A percentile compares a stretch with the other conserved stretches of the same genome.
Conservation (phyloP, 2,329 filamentous ascomycete genomes). For the Aspergillus texensis region DNA sequence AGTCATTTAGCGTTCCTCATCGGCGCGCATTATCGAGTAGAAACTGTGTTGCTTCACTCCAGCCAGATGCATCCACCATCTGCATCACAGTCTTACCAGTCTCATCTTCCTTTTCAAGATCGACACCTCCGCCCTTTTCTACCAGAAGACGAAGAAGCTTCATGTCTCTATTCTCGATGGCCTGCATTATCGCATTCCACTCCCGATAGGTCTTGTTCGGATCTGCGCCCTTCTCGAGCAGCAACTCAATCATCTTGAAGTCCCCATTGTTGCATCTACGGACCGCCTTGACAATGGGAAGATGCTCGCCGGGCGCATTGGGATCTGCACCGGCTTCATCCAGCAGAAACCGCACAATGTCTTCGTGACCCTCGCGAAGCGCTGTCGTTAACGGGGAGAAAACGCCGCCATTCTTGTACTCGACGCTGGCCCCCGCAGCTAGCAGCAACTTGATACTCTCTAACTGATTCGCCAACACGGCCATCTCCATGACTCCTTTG, state of each 20-base stretch:
- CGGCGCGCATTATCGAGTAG: constrained; percentile 32
- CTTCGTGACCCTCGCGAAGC: constrained; percentile 63
- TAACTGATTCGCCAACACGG: constrained; percentile 67
- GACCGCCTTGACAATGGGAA: constrained; percentile 71
- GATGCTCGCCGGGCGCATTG: constrained; percentile 69
- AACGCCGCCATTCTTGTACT: constrained; percentile 72
- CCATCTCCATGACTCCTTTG: constrained; percentile 69
- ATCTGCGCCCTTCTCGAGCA: constrained; percentile 66
- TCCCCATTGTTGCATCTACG: constrained; percentile 60
- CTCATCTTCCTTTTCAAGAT: constrained; percentile 58
- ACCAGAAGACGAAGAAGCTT: constrained; percentile 57
- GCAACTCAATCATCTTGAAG: constrained; percentile 63
- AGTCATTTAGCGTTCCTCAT: neutral
- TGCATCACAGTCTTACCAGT: constrained; percentile 58
- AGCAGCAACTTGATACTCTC: constrained; percentile 69
- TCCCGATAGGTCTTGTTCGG: constrained; percentile 69
- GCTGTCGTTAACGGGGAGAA: constrained; percentile 71
- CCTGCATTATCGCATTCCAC: constrained; percentile 68
- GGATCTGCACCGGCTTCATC: constrained; percentile 65
- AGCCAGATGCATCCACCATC: constrained; percentile 60
- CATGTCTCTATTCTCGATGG: constrained; percentile 64
- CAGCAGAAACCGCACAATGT: constrained; percentile 65
- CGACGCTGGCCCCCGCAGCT: constrained; percentile 65
- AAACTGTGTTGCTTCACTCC: constrained; percentile 59
- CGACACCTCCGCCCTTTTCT: constrained; percentile 50